Percentiles rank a stretch among this genome's conserved stretches.
Conservation (phyloP, 1,139 yeast species). For the Hansenula sp. region DNA sequence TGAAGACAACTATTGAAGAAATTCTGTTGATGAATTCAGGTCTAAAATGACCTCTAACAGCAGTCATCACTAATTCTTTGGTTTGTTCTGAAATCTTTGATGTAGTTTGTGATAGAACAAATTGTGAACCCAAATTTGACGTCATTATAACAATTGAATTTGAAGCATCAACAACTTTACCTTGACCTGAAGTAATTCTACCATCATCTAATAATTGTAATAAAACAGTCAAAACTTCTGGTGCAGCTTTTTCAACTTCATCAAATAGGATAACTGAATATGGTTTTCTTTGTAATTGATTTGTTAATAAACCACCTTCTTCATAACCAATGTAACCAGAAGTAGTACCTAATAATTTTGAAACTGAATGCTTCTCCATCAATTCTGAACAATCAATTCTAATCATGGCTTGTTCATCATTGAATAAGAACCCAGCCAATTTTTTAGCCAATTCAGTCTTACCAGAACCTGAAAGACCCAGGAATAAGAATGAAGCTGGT, state of each 20-base stretch:
- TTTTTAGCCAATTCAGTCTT: constrained; percentile 97
- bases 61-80: constrained; percentile 72
- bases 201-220: constrained; percentile 96
- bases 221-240: constrained; percentile 89
- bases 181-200: constrained; percentile 89
- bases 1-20: constrained; percentile 87
- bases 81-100: constrained; percentile 63
- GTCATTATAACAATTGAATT: constrained; percentile 95
- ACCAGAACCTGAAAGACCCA: constrained; percentile 97
- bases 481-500: constrained; percentile 91
- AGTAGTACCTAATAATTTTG: constrained; percentile 93
- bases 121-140: constrained; percentile 94
- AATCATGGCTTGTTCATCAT: constrained; percentile 94
- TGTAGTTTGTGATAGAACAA: constrained; percentile 63
- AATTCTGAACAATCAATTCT: constrained; percentile 97
- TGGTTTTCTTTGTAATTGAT: constrained; percentile 85
- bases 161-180: constrained; percentile 88
- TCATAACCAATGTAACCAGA: constrained; percentile 98
- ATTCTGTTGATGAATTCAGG: constrained; percentile 98
- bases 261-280: constrained; percentile 93
- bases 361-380: constrained; percentile 92
- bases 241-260: constrained; percentile 99
- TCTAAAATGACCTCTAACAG: constrained; percentile 89
- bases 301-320: constrained; percentile 95
- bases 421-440: constrained; percentile 90